A percentile compares a stretch with the other conserved stretches of the same genome.
Evolutionary conservation across 805 yeast genomes (phyloP).

Genomic region (Candida dendrica): DNA sequence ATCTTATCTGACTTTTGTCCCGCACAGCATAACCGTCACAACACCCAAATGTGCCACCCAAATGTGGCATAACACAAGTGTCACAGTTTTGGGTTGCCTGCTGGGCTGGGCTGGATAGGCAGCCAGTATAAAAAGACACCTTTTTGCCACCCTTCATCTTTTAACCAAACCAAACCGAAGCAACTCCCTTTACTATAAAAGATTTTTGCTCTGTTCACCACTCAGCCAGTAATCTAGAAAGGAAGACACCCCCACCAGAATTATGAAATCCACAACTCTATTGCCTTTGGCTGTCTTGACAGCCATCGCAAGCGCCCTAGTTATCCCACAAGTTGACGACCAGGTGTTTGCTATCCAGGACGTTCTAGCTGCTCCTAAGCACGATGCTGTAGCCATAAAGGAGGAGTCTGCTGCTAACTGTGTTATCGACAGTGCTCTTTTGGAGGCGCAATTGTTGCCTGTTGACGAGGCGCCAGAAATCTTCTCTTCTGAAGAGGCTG

Average conservation of each 20-base stretch:
- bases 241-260: too few species aligned
- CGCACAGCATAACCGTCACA: background rate
- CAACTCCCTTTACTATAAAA: too few species aligned
- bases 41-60: too few species aligned
- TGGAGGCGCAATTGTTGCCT: slow-evolving; percentile 8
- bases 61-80: too few species aligned
- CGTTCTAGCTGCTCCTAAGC: background rate
- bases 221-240: too few species aligned
- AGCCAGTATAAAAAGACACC: too few species aligned
- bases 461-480: slow-evolving; percentile 36
- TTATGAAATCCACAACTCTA: slow-evolving; percentile 18
- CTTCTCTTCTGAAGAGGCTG: slow-evolving; percentile 34
- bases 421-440: slow-evolving; percentile 10
- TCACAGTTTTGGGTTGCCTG: too few species aligned
- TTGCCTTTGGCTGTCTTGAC: slow-evolving; percentile 29
- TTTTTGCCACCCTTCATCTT: too few species aligned
- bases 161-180: too few species aligned
- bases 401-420: slow-evolving; percentile 11
- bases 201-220: too few species aligned
- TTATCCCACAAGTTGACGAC: slow-evolving; percentile 50
- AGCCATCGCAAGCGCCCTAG: slow-evolving; percentile 42
- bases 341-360: slow-evolving; percentile 25
- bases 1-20: background rate
- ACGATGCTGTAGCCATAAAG: slow-evolving; percentile 3
- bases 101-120: too few species aligned